These are phyloP conservation scores for Pleomassaria siparia DNA, from an alignment of 2,329 filamentous ascomycete genomes.

Conservation along the genomic window DNA sequence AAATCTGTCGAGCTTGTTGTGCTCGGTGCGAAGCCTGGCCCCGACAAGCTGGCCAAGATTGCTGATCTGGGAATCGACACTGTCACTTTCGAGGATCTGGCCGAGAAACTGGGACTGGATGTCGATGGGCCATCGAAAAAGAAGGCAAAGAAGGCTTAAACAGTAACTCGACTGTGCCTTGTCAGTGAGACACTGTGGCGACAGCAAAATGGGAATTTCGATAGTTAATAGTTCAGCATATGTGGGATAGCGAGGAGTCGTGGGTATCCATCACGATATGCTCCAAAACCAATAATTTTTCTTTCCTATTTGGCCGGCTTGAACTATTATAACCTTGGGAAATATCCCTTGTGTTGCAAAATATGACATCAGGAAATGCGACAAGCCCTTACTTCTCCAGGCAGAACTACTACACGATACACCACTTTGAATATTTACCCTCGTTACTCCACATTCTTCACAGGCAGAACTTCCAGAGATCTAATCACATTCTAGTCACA, in stretches of 20 bases:
- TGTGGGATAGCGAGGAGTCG: neutral
- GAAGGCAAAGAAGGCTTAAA: slow-evolving; percentile 32
- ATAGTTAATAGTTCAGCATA: neutral
- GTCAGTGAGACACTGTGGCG: neutral
- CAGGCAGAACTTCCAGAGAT: too few relatives aligned
- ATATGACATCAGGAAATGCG: too few relatives aligned
- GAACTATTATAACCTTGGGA: too few relatives aligned
- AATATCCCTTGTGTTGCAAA: too few relatives aligned
- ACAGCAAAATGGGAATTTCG: neutral
- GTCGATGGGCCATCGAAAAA: slow-evolving; percentile 26
- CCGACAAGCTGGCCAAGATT: slow-evolving; percentile 20
- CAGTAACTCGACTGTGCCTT: neutral
- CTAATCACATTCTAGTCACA: too few relatives aligned
- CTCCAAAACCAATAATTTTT: too few relatives aligned
- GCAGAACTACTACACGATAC: too few relatives aligned
- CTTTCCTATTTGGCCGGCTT: too few relatives aligned
- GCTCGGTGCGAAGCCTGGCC: slow-evolving; percentile 15
- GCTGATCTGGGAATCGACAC: slow-evolving; percentile 20
- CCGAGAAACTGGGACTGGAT: slow-evolving; percentile 42
- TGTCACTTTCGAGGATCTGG: slow-evolving; percentile 30
- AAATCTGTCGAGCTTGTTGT: slow-evolving; percentile 22
- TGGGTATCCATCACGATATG: too few relatives aligned
- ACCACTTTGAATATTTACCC: too few relatives aligned
- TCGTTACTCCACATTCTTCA: too few relatives aligned
- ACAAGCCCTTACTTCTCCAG: too few relatives aligned